These are phyloP conservation scores for Lablab purpureus DNA, from an alignment of 306 rosid genomes.

Conservation along the genomic window DNA sequence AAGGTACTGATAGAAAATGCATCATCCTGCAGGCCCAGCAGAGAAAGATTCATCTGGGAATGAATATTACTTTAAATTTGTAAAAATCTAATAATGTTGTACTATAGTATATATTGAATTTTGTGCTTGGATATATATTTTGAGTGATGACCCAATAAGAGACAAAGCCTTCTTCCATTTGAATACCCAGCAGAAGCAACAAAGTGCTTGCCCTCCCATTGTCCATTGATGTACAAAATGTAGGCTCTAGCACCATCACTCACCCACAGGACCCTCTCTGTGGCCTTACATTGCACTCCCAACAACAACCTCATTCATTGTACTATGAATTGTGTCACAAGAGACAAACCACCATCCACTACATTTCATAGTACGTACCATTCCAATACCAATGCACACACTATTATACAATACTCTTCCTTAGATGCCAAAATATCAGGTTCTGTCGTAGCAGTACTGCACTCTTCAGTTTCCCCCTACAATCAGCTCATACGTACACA, in stretches of 20 bases:
- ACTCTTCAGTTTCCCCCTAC: background rate
- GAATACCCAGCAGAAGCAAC: background rate
- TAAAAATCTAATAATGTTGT: background rate
- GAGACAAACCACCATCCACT: background rate
- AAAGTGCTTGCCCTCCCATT: background rate
- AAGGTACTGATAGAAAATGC: conserved; percentile 1
- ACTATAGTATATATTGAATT: background rate
- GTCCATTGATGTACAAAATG: background rate
- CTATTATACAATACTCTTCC: background rate
- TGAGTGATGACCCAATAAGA: background rate
- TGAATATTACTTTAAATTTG: background rate
- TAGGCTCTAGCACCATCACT: background rate
- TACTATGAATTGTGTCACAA: background rate
- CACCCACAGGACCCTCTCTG: background rate
- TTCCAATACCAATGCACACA: background rate
- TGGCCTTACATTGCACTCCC: background rate
- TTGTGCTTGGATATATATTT: background rate
- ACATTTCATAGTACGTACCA: background rate
- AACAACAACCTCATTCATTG: background rate
- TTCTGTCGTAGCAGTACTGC: background rate
- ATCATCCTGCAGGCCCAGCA: background rate
- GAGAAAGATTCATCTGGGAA: background rate
- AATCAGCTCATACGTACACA: too few species aligned
- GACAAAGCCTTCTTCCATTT: background rate
- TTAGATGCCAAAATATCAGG: background rate